Evolutionary conservation across 116 monocot species (phyloP).

Genomic region (Zostera marina): DNA sequence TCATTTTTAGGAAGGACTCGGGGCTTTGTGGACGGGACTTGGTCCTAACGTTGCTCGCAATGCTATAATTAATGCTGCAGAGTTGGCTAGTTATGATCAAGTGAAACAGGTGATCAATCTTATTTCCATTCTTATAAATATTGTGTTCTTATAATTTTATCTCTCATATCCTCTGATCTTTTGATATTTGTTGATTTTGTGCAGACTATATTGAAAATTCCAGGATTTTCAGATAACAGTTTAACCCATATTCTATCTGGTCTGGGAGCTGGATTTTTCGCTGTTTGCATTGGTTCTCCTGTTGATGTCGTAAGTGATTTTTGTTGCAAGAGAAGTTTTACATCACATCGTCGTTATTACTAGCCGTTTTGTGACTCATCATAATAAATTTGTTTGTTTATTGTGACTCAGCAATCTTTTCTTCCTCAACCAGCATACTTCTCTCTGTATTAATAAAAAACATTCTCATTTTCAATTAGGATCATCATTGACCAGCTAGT

Average conservation of each 20-base stretch:
- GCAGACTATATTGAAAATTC: conserved; percentile 81
- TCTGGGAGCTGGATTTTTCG: conserved; percentile 84
- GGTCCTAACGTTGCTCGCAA: conserved; percentile 95
- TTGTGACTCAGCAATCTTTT: too few species aligned
- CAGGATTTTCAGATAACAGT: conserved; percentile 81
- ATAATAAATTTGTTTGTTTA: too few species aligned
- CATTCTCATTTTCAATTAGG: too few species aligned
- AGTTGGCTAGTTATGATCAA: conserved; percentile 97
- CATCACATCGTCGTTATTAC: too few species aligned
- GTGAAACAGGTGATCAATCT: conserved; percentile 52
- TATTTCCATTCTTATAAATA: not conserved
- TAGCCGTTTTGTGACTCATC: too few species aligned
- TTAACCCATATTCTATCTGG: conserved; percentile 91
- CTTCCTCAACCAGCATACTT: too few species aligned
- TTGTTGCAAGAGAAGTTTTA: not conserved
- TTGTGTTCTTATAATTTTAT: not conserved
- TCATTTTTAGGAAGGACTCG: conserved; percentile 59
- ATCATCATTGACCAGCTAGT: too few species aligned
- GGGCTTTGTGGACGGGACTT: conserved; percentile 90
- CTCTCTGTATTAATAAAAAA: too few species aligned
- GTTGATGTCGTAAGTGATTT: conserved; percentile 76
- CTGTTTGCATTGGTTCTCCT: conserved; percentile 92
- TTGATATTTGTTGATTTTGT: not conserved
- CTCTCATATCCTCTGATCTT: not conserved
- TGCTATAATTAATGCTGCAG: conserved; percentile 98